Evolutionary conservation across 2,329 filamentous ascomycete genomes (phyloP), one percentile per base, ranked within the genome.

Genomic region (Biscogniauxia marginata): DNA sequence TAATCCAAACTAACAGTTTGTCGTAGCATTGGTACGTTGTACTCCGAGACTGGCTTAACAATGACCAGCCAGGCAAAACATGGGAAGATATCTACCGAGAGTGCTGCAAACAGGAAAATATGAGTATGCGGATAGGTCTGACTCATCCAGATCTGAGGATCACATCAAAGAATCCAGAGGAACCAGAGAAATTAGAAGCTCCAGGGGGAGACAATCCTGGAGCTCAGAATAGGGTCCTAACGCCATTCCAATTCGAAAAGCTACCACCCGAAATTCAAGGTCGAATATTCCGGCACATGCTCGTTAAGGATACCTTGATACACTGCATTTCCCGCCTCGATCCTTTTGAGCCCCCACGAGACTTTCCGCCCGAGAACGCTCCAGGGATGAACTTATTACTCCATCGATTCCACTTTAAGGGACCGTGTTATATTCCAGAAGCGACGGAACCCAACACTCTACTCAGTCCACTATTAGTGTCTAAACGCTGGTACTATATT

Each of bases 301-400:
- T 80, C 0, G 66, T 74, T n/a, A 76, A 74, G 47, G 30, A 62
- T 0, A 23, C 69, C 1, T 48, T 74, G 0, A 59, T 82, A 3
- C 79, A 82, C 53, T 75, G 71, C 20, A 65, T 81, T 1, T 79
- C 77, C 1, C 70, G 79, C 0, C 66, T 82, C 0, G 79, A 82
- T 25, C 70, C 68, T 0, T 64, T 59, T 5, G 54, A 65, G 1
- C 53, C 63, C 0, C 72, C 70, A 4, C 4, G 44, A 0, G 57
- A 63, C 16, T 67, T 16, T 59, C 65, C n/a, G 4, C 4, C 7
- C 48, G 60, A n/a, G n/a, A 49, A 25, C 58, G 21, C 52, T 56
- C 5, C 20, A 34, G 1, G 23, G 39, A 8, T n/a, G 7, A 66
- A 59, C 7, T 62, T 67, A 1, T 70, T 77, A 0, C 63, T 70